Percentiles rank a stretch among this genome's conserved stretches.
These are phyloP conservation scores for Meira miltonrushii DNA, from an alignment of 1,284 basidiomycete species.

Conservation along the genomic window DNA sequence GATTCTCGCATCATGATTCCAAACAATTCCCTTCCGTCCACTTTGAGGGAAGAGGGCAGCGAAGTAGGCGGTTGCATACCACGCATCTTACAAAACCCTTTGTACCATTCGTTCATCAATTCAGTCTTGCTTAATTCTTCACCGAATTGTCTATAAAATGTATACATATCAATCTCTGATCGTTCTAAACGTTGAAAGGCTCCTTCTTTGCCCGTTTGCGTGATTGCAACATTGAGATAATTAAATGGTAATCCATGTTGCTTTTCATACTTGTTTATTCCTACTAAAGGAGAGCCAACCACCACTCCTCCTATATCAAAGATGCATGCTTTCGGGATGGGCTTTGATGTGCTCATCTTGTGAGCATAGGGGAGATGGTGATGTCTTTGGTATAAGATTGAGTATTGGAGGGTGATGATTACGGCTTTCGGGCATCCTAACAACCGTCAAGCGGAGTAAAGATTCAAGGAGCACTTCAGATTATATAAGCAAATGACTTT, in stretches of 20 bases:
- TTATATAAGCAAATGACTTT: too few relatives aligned
- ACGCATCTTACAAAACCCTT: constrained; percentile 34
- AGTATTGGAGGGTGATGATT: too few relatives aligned
- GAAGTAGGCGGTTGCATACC: constrained; percentile 36
- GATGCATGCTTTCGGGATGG: constrained; percentile 26
- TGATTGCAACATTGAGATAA: constrained; percentile 53
- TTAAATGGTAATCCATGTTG: constrained; percentile 42
- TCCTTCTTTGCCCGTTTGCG: constrained; percentile 42
- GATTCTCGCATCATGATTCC: constrained; percentile 42
- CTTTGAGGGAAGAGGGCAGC: constrained; percentile 24
- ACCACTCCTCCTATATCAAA: constrained; percentile 54
- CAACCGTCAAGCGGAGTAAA: too few relatives aligned
- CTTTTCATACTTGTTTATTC: constrained; percentile 39
- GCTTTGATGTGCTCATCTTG: too few relatives aligned
- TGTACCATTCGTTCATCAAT: constrained; percentile 36
- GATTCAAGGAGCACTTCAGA: too few relatives aligned
- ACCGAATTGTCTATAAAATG: constrained; percentile 50
- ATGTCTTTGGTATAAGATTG: too few relatives aligned
- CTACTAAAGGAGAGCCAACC: constrained; percentile 48
- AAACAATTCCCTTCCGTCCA: constrained; percentile 49
- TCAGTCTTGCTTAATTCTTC: constrained; percentile 40
- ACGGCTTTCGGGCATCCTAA: too few relatives aligned
- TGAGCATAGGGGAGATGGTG: too few relatives aligned
- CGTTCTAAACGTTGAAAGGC: constrained; percentile 53
- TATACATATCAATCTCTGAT: constrained; percentile 42